Base-by-base conservation (phyloP, 148 eudicot genomes). In the Hydrangea macrophylla region DNA sequence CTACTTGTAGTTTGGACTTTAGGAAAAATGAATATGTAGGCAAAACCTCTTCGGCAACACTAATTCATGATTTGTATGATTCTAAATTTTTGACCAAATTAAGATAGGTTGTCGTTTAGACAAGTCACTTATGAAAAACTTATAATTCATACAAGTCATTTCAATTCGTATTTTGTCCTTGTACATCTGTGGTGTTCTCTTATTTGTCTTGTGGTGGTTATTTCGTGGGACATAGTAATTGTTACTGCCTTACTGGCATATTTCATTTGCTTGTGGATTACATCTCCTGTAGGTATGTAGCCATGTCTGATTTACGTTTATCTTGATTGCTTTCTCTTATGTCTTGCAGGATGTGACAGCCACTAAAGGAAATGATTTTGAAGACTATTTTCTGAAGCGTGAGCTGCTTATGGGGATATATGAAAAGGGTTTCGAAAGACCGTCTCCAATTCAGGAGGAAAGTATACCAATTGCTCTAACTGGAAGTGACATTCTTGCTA, bases 391-490 rank as follows among this genome's bases (percentile, higher is more conserved):
- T 76, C 64, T 90, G 72, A 90, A 88, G 69, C 92, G 96, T 57
- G 96, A 90, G 73, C 78, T 90, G 57, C 84, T 90, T 64, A 90
- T 90, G 96, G 93, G 96, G 27, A 90, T 90, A 73, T 88, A 88
- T 73, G 96, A 90, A 65, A 90, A 88, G 69, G 96, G 91, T 10
- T 88, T 88, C 84, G 93, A 88, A 74, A 83, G 80, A 40, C 96
- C 96, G 36, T 90, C 96, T 63, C 96, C 93, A 6, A 90, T 90
- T 58, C 96, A 90, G 76, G 96, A 90, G 71, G 96, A 88, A 84
- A 90, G 94, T 51, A 88, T 90, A 60, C 96, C 96, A 58, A 90
- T 90, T 88, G 96, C 93, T 71, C 83, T 90, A 31, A 90, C 96
- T 37, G 96, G 96, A 70, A 82, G 92, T 68, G 96, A 90, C 77